phyloP scores from a whole-genome alignment of 345 rosid species.

The Eucalyptus coolabah region DNA sequence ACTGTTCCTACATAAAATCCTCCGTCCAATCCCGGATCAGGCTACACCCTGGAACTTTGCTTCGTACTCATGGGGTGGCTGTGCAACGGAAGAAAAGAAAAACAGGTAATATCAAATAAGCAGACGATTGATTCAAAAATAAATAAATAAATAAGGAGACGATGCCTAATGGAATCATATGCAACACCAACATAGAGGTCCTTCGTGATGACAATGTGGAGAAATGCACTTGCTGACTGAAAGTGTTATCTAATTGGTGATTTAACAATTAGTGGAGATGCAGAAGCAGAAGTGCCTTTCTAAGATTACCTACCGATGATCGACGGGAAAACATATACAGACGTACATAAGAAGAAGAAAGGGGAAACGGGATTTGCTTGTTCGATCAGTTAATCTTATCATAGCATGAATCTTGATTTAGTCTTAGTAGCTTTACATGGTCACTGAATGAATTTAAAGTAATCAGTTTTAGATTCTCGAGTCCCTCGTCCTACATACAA shows the following conservation, averaged over 20 bases:
- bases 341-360: not conserved
- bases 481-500: not conserved
- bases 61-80: constrained; percentile 60
- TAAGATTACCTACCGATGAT: not conserved
- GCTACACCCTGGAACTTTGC: constrained; percentile 36
- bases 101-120: not conserved
- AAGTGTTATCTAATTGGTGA: not conserved
- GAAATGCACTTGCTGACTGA: not conserved
- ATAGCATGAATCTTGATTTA: not conserved
- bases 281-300: not conserved
- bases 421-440: not conserved
- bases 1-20: not conserved
- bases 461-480: not conserved
- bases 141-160: not conserved
- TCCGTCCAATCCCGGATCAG: not conserved
- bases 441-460: not conserved
- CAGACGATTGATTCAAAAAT: too few relatives aligned
- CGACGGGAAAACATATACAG: not conserved
- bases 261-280: not conserved
- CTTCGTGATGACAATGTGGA: not conserved
- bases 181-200: not conserved
- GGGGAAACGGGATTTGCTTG: not conserved
- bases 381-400: not conserved
- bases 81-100: not conserved
- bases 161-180: too few relatives aligned